These are phyloP conservation scores for Ascochyta rabiei DNA, from an alignment of 2,329 filamentous ascomycete genomes.

Conservation along the genomic window DNA sequence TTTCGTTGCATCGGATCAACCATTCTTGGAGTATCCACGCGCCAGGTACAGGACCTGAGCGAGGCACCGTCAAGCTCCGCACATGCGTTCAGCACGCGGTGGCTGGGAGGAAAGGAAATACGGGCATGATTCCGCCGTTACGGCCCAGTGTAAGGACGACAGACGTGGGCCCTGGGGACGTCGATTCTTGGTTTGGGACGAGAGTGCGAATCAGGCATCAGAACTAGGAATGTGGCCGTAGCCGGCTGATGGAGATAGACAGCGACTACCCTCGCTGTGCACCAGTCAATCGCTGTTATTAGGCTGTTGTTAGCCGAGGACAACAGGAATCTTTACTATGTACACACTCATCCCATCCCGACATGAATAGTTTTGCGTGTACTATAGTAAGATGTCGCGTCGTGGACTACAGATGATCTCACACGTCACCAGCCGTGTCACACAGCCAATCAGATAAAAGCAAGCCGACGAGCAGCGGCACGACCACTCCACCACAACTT, in stretches of 20 bases:
- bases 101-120: background rate
- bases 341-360: too few species aligned
- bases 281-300: too few species aligned
- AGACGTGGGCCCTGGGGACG: background rate
- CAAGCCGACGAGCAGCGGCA: constrained; percentile 4
- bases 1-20: background rate
- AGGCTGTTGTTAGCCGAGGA: too few species aligned
- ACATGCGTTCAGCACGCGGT: background rate
- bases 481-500: background rate
- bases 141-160: background rate
- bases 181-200: background rate
- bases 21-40: background rate
- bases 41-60: background rate
- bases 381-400: too few species aligned
- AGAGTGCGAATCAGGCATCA: too few species aligned
- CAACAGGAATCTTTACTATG: too few species aligned
- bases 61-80: background rate
- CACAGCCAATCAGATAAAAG: background rate
- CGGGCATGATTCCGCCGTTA: background rate
- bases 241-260: too few species aligned
- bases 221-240: too few species aligned
- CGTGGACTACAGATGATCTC: background rate
- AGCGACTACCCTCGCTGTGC: too few species aligned
- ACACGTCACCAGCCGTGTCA: background rate
- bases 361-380: too few species aligned